These are phyloP conservation scores for Apodospora peruviana DNA, from an alignment of 495 filamentous ascomycete species.

Conservation along the genomic window DNA sequence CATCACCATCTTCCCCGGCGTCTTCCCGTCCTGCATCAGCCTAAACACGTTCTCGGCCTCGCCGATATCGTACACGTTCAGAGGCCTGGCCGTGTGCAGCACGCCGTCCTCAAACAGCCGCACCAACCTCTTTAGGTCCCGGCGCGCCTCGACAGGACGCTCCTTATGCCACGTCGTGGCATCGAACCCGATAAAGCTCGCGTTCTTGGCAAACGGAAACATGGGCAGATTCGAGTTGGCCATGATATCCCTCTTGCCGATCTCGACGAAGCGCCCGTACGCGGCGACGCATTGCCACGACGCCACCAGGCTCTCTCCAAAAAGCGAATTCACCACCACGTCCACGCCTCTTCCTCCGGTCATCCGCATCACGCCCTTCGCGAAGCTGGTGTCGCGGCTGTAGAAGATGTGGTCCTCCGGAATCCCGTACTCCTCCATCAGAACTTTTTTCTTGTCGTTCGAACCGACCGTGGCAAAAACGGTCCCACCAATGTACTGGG, in stretches of 20 bases:
- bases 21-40: constrained; percentile 10
- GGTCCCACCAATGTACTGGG: constrained; percentile 37
- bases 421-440: constrained; percentile 39
- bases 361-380: constrained; percentile 28
- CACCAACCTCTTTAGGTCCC: not conserved
- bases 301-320: constrained; percentile 44
- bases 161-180: constrained; percentile 6
- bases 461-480: constrained; percentile 48
- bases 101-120: not conserved
- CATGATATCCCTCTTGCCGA: constrained; percentile 35
- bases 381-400: constrained; percentile 31
- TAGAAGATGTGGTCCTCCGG: constrained; percentile 42
- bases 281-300: constrained; percentile 39
- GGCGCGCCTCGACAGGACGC: not conserved
- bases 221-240: constrained; percentile 24
- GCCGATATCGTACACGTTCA: constrained; percentile 4
- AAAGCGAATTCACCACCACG: constrained; percentile 49
- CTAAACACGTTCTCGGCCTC: constrained; percentile 13
- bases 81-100: constrained; percentile 3
- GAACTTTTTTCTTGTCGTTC: constrained; percentile 31
- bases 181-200: constrained; percentile 21
- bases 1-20: constrained; percentile 12
- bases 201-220: constrained; percentile 26
- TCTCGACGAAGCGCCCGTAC: constrained; percentile 48
- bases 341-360: constrained; percentile 47